A percentile compares a stretch with the other conserved stretches of the same genome.
Evolutionary conservation across 106 monocot genomes (phyloP).

Genomic region (Posidonia australis): DNA sequence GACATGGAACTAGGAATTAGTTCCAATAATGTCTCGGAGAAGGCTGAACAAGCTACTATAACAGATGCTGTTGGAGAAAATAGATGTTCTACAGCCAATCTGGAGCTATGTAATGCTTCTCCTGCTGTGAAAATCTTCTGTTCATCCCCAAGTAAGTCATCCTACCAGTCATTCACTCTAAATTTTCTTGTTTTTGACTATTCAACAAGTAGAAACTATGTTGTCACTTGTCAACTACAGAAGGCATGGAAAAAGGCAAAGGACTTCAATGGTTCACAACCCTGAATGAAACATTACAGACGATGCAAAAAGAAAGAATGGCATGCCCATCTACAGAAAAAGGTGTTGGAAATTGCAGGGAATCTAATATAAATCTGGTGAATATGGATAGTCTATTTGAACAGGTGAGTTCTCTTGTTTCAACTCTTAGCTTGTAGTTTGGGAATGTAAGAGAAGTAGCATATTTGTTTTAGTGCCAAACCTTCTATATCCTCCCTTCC

Average conservation of each 20-base stretch:
- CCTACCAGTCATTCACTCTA: neutral
- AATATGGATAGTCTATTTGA: neutral
- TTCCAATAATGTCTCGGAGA: neutral
- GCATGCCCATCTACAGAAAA: constrained; percentile 1
- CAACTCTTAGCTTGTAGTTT: no score
- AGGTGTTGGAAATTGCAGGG: constrained; percentile 4
- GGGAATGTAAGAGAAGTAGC: no score
- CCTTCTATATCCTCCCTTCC: no score
- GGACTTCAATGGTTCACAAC: constrained; percentile 40
- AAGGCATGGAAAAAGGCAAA: constrained; percentile 5
- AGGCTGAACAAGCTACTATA: constrained; percentile 2
- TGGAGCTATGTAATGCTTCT: neutral
- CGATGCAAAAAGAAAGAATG: constrained; percentile 11
- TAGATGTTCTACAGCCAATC: neutral
- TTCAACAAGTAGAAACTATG: neutral
- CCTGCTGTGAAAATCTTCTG: neutral
- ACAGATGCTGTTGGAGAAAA: neutral
- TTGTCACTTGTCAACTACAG: neutral
- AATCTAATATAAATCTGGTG: constrained; percentile 7
- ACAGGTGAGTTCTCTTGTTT: constrained; percentile 17
- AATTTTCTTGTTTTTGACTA: neutral
- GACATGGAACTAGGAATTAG: neutral
- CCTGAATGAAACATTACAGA: constrained; percentile 27
- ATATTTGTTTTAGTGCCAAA: no score
- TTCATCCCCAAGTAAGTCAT: neutral